Evolutionary conservation across 2,329 filamentous ascomycete genomes (phyloP), one percentile per base, ranked within the genome.

Genomic region (Fusarium nisikadoi): DNA sequence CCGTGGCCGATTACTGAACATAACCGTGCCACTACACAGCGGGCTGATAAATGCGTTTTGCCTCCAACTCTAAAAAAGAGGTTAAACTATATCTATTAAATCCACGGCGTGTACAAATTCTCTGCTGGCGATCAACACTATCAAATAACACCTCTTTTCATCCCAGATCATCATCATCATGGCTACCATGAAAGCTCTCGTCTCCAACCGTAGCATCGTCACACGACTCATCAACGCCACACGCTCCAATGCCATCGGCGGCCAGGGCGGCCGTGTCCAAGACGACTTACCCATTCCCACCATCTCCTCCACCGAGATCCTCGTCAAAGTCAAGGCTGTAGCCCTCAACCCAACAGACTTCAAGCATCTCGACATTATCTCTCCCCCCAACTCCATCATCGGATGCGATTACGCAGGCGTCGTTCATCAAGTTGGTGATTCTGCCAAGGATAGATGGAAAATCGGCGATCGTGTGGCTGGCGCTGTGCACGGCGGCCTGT

Each of bases 11-110:
- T 49, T 49, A 49, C 46, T 49, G 29, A 49, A 49, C 29, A 23
- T 23, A 2, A 3, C n/a, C 29, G n/a, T 33, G 20, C 23, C 19
- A 14, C 27, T 7, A 1, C 14, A 3, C 7, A 20, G 20, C 3
- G 3, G 9, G 4, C n/a, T 47, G 45, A 47, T 47, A n/a, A 31
- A 31, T 31, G 10, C 13, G 2, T 3, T 29, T 16, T 6, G 8
- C 25, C 11, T 4, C 3, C 0, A n/a, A 14, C 16, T 19, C 8
- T 19, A 13, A 25, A 5, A 5, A 25, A 17, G 19, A 19, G 16
- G 10, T 43, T 8, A 25, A 25, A 25, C n/a, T 5, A 5, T 13
- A 8, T 8, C 8, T 8, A 13, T 39, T 4, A 20, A 12, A 39
- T 14, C 38, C 38, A n/a, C 7, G 33, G 11, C 19, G 2, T 17